Base-by-base conservation (phyloP, 1,284 basidiomycete genomes). In the Rhodotorula glutinis region DNA sequence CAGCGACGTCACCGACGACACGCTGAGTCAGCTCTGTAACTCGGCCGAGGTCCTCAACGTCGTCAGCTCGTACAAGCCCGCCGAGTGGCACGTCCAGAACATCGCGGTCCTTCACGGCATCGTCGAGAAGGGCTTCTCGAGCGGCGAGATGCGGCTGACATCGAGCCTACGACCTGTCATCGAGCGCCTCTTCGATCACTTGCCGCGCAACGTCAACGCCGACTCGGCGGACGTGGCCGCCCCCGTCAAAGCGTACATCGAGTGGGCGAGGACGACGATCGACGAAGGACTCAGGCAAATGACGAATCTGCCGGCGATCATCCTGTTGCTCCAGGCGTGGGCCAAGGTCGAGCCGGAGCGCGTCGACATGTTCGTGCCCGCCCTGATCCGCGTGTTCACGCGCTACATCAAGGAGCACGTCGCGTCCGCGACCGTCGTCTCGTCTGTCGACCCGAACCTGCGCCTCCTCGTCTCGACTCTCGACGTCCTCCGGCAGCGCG, bases 391-490 rank as follows among this genome's bases (percentile, higher is more conserved):
- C 77, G 84, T 96, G 11, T 84, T 98, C 60, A 88, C 86, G 74
- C 91, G 89, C 77, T 83, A 96, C 30, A 86, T 89, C 66, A 94
- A 93, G 78, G 94, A 98, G 41, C 94, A 98, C 75, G 85, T 91
- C 14, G 67, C 74, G 23, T 65, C 71, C 14, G 41, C 65, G 8
- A 62, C 63, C 4, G 57, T 53, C 25, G 70, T 72, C 33, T 75
- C 82, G 16, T 78, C 71, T 43, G 78, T 67, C 70, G 78, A 76
- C 40, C 81, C 78, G 69, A 71, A 65, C 53, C 78, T 67, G 53
- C 78, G 79, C 25, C 78, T 83, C 49, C 81, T 85, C 73, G 81
- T 83, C 70, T 79, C 80, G 40, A 79, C 82, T 46, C 79, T 85
- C 51, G 80, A 83, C 69, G 77, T 85, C 51, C 77, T 84, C 40